Base-by-base conservation (phyloP, 805 yeast species). In the Monosporozyma unispora region DNA sequence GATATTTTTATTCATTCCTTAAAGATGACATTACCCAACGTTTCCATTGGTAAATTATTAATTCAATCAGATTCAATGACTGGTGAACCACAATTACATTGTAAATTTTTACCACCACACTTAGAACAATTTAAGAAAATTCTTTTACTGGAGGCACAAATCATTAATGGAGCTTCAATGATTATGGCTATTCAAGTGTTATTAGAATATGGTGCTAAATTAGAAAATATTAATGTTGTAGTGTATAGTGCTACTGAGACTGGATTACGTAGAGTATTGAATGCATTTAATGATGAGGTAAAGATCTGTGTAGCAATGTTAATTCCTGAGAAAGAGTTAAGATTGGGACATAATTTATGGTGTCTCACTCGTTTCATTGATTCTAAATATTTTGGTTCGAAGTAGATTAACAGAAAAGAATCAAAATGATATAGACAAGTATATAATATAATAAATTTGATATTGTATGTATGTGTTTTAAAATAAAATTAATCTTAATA, bases 41-140 rank as follows among this genome's bases (percentile, higher is more conserved):
- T 87, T 11, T 75, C 79, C 10, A 74, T 88, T 33, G 98, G 99
- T 0, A 87, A 90, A 60, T 64, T 91, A 22, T 70, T 91, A 44
- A 89, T 91, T 57, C 96, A 89, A 66, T 82, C 95, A 7, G 96
- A 90, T 64, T 74, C 93, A 0, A 68, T 72, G 21, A 90, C 98
- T 0, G 98, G 98, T 8, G 98, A 91, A 67, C 98, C 99, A 1
- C 90, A 84, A 61, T 72, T 93, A 52, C 96, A 90, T 64, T 80
- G 82, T n/a, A 84, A 84, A 54, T 76, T 79, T 22, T 67, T 91
- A 37, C 96, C 97, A 0, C 56, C 56, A 0, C 58, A 59, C 9
- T 57, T 71, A 14, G 50, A 54, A 0, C 25, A 44, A 1, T 63
- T 55, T 28, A 59, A 58, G 31, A 78, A 76, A 52, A 79, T 87